Evolutionary conservation across 2,329 filamentous ascomycete species (phyloP), one percentile per base, ranked within the genome.

Genomic region (Diatrype stigma): DNA sequence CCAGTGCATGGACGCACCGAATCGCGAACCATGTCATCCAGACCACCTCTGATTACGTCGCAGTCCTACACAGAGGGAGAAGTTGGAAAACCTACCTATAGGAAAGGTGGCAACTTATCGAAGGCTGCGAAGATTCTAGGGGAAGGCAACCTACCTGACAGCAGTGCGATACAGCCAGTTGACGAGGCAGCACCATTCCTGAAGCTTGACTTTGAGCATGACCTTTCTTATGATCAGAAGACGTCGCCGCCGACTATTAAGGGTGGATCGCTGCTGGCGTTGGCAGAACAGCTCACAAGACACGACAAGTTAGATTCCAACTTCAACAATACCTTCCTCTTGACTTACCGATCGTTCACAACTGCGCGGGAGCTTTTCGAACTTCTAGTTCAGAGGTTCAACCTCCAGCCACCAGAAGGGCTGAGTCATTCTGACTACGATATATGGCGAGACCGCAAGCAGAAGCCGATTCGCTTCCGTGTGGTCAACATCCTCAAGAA

Each of bases 401-500:
- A 86, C 56, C 89, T 96, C 47, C 93, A 97, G 63, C 93, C 94
- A 19, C 93, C 93, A 0, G 85, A 90, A 59, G 90, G 90, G 6
- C 75, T 99, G 47, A 83, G 76, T 8, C 80, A 82, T 49, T 73
- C 80, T 37, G 91, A 97, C 57, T 90, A 89, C 61, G 89, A 96
- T 50, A 77, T 82, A 28, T 99, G 94, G 94, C 84, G 89, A 34
- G 90, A 96, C 66, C 86, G 86, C 66, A 99, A 99, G 73, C 94
- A 97, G 68, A 96, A 95, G 66, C 88, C 90, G 5, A 96, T 97
- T 54, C 84, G 94, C 34, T 96, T 99, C 74, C 85, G 94, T 40
- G 92, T 99, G 2, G 91, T 99, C 57, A 99, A 97, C 64, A 97
- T 96, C 57, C 75, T 99, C 45, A 97, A 97, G 78, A 95, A 85